Evolutionary conservation across 208 protist species (phyloP), one percentile per base, ranked within the genome.

Genomic region (Trypanosoma theileri): DNA sequence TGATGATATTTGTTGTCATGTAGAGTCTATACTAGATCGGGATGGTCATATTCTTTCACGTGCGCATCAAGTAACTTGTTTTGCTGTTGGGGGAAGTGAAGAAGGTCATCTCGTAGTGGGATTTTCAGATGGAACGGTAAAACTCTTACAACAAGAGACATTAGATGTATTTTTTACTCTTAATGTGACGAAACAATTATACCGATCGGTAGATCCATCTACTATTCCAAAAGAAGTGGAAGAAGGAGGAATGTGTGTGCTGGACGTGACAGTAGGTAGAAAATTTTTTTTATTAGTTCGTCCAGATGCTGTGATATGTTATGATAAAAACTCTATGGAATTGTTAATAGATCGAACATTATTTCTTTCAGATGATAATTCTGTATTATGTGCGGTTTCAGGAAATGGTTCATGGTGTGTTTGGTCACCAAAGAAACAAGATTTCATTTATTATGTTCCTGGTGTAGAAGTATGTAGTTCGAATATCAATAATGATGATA

Each of bases 21-120:
- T 35, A 19, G 28, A 56, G 12, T 55, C 54, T 3, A 22, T 67
- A 24, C 42, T 86, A 14, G 70, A 84, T 26, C 76, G 85, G 8
- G 85, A 94, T 64, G 88, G 88, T 13, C 88, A 94, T 54, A 78
- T 88, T 35, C 51, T 93, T 17, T 71, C 63, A 3, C 71, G 79
- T 12, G 65, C 71, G 0, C 71, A 79, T 28, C 70, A 59, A 2
- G 79, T 86, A 3, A 69, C 82, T 8, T 77, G 64, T 26, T 80
- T 92, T 57, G 55, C 71, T 31, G 40, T 71, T 63, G 75, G 68
- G 65, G 74, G 70, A 19, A 51, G 75, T 35, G 54, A 73, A 55
- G 74, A 80, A 19, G 68, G 72, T 24, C 21, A 82, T 28, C 51
- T 95, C 17, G 62, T 85, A 8, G 69, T 92, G 0, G 85, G 83